Base-by-base conservation (phyloP, 2,329 filamentous ascomycete genomes). In the Coniochaeta prunicola region DNA sequence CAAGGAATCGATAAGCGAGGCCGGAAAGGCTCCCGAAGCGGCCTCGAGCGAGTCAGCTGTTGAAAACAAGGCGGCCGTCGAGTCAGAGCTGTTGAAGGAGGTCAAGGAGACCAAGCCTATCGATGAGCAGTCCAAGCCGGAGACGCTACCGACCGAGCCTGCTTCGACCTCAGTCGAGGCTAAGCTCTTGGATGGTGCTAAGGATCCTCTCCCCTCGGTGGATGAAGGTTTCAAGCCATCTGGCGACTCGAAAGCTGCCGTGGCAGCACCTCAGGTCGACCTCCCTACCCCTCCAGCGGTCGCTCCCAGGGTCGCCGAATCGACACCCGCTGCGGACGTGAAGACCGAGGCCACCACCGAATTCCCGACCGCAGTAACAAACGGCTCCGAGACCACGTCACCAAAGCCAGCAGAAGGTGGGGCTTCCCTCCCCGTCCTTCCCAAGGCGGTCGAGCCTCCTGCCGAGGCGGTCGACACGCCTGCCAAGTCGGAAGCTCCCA, bases 61-160 rank as follows among this genome's bases (percentile, higher is more conserved):
- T 8, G 76, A 82, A 62, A 89, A 92, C 65, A 94, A 94, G 83
- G 84, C 84, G 70, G 80, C 78, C 9, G 80, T 92, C 5, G 91
- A 96, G 76, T 73, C 83, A 28, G 88, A 96, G 75, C 78, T 96
- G 9, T 77, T 92, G 54, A 80, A 84, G 63, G 83, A 89, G 71
- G 55, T 53, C 56, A 53, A 54, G 30, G 10, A 54, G 4, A 30
- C 56, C 4, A 58, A 57, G 57, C 38, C 54, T 8, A 34, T 54
- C 50, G 50, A 54, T 15, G 13, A 31, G 28, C 50, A 54, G 50
- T 28, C n/a, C 13, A 54, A 54, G 50, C 2, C 28, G 19, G 45
- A 50, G 45, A 26, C 45, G 17, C 45, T 50, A 4, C 21, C 26
- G 7, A 30, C 45, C n/a, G 45, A 50, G 45, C 45, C 45, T 50